Evolutionary conservation across 306 rosid species (phyloP).

Genomic region (Cucumis hystrix): DNA sequence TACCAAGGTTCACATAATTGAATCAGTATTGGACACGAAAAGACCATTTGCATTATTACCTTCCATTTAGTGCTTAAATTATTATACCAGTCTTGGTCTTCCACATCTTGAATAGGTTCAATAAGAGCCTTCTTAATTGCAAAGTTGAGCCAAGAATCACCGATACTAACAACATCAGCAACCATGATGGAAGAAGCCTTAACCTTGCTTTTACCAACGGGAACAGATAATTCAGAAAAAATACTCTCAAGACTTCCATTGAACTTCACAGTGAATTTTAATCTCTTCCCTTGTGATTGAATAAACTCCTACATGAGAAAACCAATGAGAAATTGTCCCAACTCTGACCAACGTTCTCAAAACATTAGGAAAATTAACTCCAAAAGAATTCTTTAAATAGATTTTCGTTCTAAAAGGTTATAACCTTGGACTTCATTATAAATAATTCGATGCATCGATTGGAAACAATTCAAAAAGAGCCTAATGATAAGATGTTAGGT

Average conservation of each 20-base stretch:
- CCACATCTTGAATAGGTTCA: slow-evolving; percentile 60
- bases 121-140: slow-evolving; percentile 52
- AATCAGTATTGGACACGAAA: not conserved
- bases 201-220: slow-evolving; percentile 34
- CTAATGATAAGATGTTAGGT: no score
- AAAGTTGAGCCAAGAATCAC: slow-evolving; percentile 83
- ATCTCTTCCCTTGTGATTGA: slow-evolving; percentile 69
- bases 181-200: slow-evolving; percentile 52
- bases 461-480: not conserved
- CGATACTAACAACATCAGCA: slow-evolving; percentile 67
- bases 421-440: not conserved
- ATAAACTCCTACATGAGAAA: slow-evolving; percentile 54
- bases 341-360: not conserved
- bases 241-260: slow-evolving; percentile 49
- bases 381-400: not conserved
- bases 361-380: not conserved
- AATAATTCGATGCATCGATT: not conserved
- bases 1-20: not conserved
- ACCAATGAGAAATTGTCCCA: not conserved
- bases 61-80: slow-evolving; percentile 68
- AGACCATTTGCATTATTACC: slow-evolving; percentile 41
- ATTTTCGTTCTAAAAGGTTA: not conserved
- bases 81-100: slow-evolving; percentile 85
- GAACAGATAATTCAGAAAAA: slow-evolving; percentile 44
- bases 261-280: slow-evolving; percentile 46